Percentiles rank a stretch among this genome's conserved stretches.
Evolutionary conservation across 257 asterid genomes (phyloP).

Genomic region (Jacaranda copaia): DNA sequence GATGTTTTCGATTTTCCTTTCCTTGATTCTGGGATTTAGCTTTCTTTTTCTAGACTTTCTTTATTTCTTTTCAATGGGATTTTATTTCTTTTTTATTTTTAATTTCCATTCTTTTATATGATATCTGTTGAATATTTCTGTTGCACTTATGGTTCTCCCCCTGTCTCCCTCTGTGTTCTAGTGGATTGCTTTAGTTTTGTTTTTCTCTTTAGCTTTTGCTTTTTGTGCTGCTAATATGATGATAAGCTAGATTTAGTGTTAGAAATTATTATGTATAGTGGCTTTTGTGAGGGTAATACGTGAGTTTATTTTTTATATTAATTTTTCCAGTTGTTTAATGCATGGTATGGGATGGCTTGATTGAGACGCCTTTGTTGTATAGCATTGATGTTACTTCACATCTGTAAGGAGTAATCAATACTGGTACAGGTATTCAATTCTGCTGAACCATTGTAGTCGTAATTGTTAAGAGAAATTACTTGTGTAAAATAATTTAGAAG

Average conservation of each 20-base stretch:
- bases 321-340: constrained; percentile 34
- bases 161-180: background rate
- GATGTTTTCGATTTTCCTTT: background rate
- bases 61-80: background rate
- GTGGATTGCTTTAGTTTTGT: constrained; percentile 1
- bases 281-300: constrained; percentile 29
- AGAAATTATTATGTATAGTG: constrained; percentile 17
- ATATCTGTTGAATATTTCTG: constrained; percentile 12
- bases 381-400: constrained; percentile 38
- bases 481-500: too few relatives aligned
- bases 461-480: too few relatives aligned
- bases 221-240: constrained; percentile 6
- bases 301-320: constrained; percentile 9
- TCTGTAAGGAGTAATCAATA: constrained; percentile 30
- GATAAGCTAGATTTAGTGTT: constrained; percentile 15
- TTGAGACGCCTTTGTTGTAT: constrained; percentile 38
- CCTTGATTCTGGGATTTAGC: constrained; percentile 7
- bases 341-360: constrained; percentile 32
- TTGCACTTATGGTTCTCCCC: background rate
- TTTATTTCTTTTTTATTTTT: constrained; percentile 8
- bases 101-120: constrained; percentile 14
- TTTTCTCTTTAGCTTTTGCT: background rate
- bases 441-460: constrained; percentile 25
- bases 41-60: background rate
- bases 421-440: constrained; percentile 20